Evolutionary conservation across 108 stramenopile genomes (phyloP), one percentile per base, ranked within the genome.

Genomic region (Mayamaea pseudoterrestris): DNA sequence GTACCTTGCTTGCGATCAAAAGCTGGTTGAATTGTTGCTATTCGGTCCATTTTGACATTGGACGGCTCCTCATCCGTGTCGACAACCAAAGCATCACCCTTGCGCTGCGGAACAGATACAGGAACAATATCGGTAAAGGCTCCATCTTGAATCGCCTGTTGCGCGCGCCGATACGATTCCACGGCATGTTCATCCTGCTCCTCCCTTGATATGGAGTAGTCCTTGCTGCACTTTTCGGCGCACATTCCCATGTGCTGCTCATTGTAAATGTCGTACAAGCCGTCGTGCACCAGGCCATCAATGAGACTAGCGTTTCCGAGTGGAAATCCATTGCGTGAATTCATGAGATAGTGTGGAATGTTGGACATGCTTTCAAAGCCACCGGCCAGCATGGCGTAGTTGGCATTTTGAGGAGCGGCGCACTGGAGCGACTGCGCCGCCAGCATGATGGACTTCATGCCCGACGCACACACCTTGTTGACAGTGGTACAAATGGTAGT

Each of bases 341-440:
- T 69, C 27, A 44, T 59, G 6, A 97, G 60, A 73, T 95, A 96
- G 58, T 98, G 91, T 0, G 98, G 98, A 34, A 85, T 71, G 53
- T 98, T 94, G 34, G 76, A 71, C 98, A 98, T 98, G 55, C 73
- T 77, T 78, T 98, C 98, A 68, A 97, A 83, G 3, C 98, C 98
- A 16, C 98, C 97, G 0, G 93, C 84, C 30, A 96, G 48, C 28
- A 95, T 56, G 20, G 84, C 78, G 39, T 65, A 53, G 3, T 40
- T 47, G n/a, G n/a, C n/a, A n/a, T n/a, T n/a, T n/a, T n/a, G n/a
- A 34, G 61, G 47, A 13, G 30, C n/a, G 14, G 43, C 30, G 16
- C 59, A 74, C 31, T 73, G 63, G 18, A 93, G 62, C 6, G 76
- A 50, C 71, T 88, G 85, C 21, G 80, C 63, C 5, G 78, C 85